Evolutionary conservation across 495 filamentous ascomycete species (phyloP), one percentile per base, ranked within the genome.

Genomic region (Pseudotulostoma volvatum): DNA sequence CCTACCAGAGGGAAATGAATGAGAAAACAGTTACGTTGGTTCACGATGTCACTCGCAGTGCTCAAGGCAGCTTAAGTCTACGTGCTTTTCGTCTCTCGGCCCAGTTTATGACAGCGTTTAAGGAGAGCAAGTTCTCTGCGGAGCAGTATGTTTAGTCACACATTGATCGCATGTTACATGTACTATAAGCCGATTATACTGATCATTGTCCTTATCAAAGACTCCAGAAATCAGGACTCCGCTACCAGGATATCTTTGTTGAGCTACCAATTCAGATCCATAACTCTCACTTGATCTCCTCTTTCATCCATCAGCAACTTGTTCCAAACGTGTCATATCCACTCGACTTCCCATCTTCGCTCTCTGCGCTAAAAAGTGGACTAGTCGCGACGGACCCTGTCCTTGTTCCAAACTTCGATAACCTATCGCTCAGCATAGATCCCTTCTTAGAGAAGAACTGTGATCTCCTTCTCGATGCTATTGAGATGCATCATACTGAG

Each of bases 401-500:
- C 9, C 71, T 94, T 11, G 71, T 79, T 50, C 90, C 92, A 36
- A 94, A 93, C 51, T 76, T 81, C 54, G 85, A 93, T 44, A 68
- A 71, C 53, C 76, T 97, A 23, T 84, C 94, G 42, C 78, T 97
- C 36, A 84, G 76, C 48, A 88, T 96, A 56, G 90, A 97, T 54
- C 90, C 90, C 18, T 96, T 90, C 70, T 74, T 97, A n/a, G 87
- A 94, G 71, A 93, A 93, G 71, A 93, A 88, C 41, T 90, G 84
- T 61, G 87, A 97, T 53, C 74, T 93, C 44, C 74, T 97, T 17
- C 76, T 97, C 41, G 90, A 97, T 42, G 84, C 77, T 63, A 96
- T 97, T 53, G 90, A 97, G 67, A 75, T 79, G 17, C 90, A 97
- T 68, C 86, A 96, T 61, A 93, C 87, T 35, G 90, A 97, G 63